Evolutionary conservation across 176 grass and related monocot genomes (phyloP).

Genomic region (Bromus sterilis): DNA sequence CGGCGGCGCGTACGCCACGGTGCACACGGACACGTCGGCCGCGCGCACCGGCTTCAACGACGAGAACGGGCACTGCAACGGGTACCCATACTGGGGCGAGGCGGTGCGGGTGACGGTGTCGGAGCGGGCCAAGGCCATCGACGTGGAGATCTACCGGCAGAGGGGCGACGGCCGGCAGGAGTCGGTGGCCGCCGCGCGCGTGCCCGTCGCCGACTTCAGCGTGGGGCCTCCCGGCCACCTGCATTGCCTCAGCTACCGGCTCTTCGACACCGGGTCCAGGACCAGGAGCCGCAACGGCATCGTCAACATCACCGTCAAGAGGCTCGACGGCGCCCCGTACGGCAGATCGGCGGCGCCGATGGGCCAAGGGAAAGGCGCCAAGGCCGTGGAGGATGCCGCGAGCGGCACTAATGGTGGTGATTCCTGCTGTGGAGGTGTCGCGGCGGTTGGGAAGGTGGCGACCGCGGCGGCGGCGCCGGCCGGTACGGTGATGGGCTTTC

Average conservation of each 20-base stretch:
- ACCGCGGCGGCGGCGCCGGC: neutral
- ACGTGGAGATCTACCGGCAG: constrained; percentile 32
- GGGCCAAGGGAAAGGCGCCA: neutral
- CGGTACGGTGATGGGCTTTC: constrained; percentile 32
- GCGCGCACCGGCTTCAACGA: constrained; percentile 13
- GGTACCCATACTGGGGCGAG: constrained; percentile 51
- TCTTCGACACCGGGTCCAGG: neutral
- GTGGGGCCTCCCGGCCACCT: constrained; percentile 43
- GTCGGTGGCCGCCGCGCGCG: constrained; percentile 27
- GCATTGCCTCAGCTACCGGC: constrained; percentile 66
- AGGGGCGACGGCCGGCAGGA: neutral
- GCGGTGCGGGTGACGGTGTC: constrained; percentile 14
- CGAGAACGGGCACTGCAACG: constrained; percentile 25
- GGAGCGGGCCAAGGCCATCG: neutral
- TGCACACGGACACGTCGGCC: neutral
- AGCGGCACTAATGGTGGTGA: neutral
- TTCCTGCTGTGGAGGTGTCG: neutral
- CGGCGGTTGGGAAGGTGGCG: neutral
- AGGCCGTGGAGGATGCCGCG: neutral
- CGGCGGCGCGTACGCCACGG: neutral
- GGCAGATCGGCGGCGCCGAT: too few relatives aligned
- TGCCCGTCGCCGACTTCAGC: constrained; percentile 47
- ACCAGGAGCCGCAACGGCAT: constrained; percentile 30
- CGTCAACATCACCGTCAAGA: constrained; percentile 55
- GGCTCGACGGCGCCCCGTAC: constrained; percentile 8